Conservation (phyloP, 805 yeast genomes). For the Hanseniaspora pseudoguilliermondii region DNA sequence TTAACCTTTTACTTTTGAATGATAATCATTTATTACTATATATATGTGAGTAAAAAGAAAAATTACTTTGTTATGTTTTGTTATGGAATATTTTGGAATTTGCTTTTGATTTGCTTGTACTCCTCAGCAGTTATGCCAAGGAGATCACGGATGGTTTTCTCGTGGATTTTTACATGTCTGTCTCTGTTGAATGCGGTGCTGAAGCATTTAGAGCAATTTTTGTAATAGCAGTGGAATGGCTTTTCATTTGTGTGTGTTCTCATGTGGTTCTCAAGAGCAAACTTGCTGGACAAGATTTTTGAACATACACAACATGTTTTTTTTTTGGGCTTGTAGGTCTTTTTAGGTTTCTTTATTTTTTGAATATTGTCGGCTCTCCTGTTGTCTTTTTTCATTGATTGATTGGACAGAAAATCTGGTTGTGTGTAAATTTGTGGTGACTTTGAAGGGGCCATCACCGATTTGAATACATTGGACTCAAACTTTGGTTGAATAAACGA, state of each 20-base stretch:
- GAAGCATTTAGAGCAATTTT: neutral
- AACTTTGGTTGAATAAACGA: neutral
- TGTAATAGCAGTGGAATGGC: conserved; percentile 1
- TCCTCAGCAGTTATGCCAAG: conserved; percentile 1
- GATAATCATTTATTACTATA: neutral
- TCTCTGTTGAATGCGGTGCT: conserved; percentile 9
- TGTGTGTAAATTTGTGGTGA: neutral
- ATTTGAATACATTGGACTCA: neutral
- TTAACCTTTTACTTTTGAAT: too few species aligned
- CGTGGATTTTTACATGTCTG: conserved; percentile 7
- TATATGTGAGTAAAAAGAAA: neutral
- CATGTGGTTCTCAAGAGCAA: conserved; percentile 9
- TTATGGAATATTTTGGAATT: neutral
- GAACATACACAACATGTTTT: neutral
- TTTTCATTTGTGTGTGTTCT: conserved; percentile 9
- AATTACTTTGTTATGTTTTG: neutral
- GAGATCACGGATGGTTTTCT: neutral
- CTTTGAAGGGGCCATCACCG: neutral
- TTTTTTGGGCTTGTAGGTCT: neutral
- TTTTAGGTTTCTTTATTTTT: neutral
- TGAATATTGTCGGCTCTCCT: neutral
- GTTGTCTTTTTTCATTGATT: neutral
- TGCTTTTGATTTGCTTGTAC: neutral
- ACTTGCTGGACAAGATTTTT: neutral
- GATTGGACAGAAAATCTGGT: neutral